Percentiles rank a stretch among this genome's conserved stretches.
phyloP scores from a whole-genome alignment of 495 filamentous ascomycete species.

The Podospora pseudoanserina region DNA sequence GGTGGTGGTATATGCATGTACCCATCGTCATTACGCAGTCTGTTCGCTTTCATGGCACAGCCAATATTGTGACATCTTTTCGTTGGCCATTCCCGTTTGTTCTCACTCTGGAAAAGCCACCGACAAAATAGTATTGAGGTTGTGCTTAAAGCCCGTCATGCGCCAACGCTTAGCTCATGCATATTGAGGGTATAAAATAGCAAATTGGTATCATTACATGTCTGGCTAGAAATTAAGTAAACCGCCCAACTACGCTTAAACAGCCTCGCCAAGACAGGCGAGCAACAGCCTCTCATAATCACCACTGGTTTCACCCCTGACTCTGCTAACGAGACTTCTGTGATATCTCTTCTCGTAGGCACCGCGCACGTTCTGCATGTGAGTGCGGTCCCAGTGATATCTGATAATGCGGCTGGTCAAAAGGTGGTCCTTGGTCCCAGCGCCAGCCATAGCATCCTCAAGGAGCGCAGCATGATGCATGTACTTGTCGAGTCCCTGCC shows the following conservation, averaged over 20 bases:
- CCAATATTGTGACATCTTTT: too few species aligned
- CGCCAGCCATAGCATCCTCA: slow-evolving; percentile 80
- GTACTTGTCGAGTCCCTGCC: slow-evolving; percentile 71
- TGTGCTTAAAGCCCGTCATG: background rate
- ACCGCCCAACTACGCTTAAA: slow-evolving; percentile 13
- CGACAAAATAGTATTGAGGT: too few species aligned
- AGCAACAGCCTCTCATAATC: slow-evolving; percentile 72
- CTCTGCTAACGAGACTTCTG: slow-evolving; percentile 57
- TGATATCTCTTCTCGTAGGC: slow-evolving; percentile 66
- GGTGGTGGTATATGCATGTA: too few species aligned
- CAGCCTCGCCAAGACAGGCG: slow-evolving; percentile 46
- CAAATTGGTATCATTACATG: background rate
- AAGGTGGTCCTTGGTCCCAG: slow-evolving; percentile 80
- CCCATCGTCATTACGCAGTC: too few species aligned
- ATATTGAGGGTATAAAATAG: background rate
- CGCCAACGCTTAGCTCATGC: background rate
- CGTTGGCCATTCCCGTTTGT: too few species aligned
- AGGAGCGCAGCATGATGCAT: slow-evolving; percentile 75
- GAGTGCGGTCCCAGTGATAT: slow-evolving; percentile 70
- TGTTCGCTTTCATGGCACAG: background rate
- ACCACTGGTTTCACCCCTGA: slow-evolving; percentile 80
- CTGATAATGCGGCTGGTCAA: slow-evolving; percentile 71
- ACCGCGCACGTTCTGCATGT: slow-evolving; percentile 67
- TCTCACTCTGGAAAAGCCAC: too few species aligned
- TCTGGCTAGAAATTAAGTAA: background rate